Percentiles rank a stretch among this genome's conserved stretches.
Conservation (phyloP, 768 basidiomycete species). For the Antrodiella citrinella region DNA sequence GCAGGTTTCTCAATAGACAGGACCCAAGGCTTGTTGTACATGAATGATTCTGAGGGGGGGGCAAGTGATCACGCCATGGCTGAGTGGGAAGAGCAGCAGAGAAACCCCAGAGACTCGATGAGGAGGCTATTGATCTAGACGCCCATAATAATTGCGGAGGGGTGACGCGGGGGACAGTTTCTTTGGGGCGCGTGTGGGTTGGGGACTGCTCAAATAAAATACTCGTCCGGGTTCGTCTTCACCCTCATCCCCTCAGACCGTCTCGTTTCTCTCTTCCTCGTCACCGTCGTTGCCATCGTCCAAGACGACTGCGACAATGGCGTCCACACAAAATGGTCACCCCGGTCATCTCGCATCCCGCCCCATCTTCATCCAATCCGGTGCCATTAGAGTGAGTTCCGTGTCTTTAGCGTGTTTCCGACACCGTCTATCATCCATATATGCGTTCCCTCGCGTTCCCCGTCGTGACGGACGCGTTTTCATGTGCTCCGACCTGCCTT, state of each 20-base stretch:
- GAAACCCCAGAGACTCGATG: not conserved
- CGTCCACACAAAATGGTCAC: constrained; percentile 8
- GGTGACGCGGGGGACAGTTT: not conserved
- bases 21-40: not conserved
- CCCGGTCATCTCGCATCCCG: constrained; percentile 17
- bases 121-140: not conserved
- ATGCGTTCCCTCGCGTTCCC: not conserved
- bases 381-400: constrained; percentile 24
- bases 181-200: not conserved
- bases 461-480: not conserved
- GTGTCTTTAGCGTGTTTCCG: not conserved
- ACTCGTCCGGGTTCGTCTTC: not conserved
- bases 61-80: not conserved
- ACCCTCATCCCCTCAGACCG: not conserved
- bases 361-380: constrained; percentile 26
- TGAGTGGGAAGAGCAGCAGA: not conserved
- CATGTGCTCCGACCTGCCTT: not conserved
- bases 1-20: not conserved
- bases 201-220: not conserved
- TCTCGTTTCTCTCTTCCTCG: not conserved
- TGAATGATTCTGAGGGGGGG: not conserved
- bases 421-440: not conserved
- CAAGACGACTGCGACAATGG: constrained; percentile 13
- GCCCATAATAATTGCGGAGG: not conserved
- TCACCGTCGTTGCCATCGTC: constrained; percentile 8